phyloP scores from a whole-genome alignment of 495 filamentous ascomycete genomes.

The Hypoxylon crocopeplum region DNA sequence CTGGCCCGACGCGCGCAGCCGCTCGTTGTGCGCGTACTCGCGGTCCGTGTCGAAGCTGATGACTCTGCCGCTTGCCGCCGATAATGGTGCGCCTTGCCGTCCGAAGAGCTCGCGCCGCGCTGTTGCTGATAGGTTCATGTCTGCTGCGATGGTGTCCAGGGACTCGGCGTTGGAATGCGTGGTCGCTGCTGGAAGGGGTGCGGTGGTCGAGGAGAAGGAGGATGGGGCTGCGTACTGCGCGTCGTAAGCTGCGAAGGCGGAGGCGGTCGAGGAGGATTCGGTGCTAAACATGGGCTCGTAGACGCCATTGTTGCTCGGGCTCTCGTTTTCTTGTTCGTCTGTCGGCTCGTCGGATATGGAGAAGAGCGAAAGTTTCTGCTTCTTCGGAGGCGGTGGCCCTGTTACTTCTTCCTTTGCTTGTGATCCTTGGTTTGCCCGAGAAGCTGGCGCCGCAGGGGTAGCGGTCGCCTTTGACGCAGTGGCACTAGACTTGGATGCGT shows the following conservation, averaged over 20 bases:
- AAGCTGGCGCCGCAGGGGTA: constrained; percentile 5
- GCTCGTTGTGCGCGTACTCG: constrained; percentile 85
- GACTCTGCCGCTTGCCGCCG: constrained; percentile 52
- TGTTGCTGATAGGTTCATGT: constrained; percentile 69
- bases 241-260: constrained; percentile 47
- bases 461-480: constrained; percentile 18
- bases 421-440: constrained; percentile 18
- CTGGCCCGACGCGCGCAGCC: constrained; percentile 66
- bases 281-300: constrained; percentile 54
- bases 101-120: constrained; percentile 85
- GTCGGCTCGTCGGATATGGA: constrained; percentile 47
- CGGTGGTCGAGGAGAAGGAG: constrained; percentile 32
- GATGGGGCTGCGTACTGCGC: constrained; percentile 34
- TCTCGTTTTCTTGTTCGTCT: background rate
- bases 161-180: constrained; percentile 46
- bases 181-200: constrained; percentile 21
- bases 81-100: constrained; percentile 50
- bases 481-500: constrained; percentile 34
- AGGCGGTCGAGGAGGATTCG: constrained; percentile 28
- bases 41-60: constrained; percentile 83
- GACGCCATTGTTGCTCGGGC: constrained; percentile 29
- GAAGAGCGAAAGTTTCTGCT: constrained; percentile 53
- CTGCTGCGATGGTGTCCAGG: constrained; percentile 69
- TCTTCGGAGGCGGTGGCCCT: constrained; percentile 40
- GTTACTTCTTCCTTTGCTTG: constrained; percentile 12